phyloP scores from a whole-genome alignment of 2,329 filamentous ascomycete genomes.

The Trichophyton verrucosum region DNA sequence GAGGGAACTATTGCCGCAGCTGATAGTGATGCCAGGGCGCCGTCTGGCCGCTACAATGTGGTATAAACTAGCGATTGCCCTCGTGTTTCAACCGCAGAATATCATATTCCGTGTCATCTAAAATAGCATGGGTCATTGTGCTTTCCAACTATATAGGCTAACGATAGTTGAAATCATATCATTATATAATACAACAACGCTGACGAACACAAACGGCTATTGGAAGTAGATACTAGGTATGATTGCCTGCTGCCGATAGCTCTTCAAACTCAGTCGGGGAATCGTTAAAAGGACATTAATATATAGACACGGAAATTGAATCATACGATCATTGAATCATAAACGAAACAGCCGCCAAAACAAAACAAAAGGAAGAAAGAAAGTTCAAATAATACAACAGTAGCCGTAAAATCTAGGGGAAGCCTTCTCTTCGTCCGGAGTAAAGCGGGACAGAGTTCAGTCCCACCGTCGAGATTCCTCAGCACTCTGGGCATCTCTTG shows the following conservation, averaged over 20 bases:
- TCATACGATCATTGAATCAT: neutral
- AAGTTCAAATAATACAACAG: neutral
- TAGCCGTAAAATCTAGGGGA: neutral
- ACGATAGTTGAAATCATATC: too few species aligned
- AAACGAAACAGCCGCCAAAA: neutral
- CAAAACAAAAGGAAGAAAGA: neutral
- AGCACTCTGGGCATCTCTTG: slow-evolving; percentile 55
- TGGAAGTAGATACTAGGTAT: too few species aligned
- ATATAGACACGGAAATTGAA: neutral
- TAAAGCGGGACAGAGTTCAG: slow-evolving; percentile 22
- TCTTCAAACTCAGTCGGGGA: too few species aligned
- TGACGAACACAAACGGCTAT: too few species aligned
- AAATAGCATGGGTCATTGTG: neutral
- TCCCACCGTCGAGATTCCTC: slow-evolving; percentile 47
- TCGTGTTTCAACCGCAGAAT: neutral
- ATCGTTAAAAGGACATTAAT: too few species aligned
- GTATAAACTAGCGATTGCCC: slow-evolving; percentile 37
- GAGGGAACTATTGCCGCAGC: slow-evolving; percentile 84
- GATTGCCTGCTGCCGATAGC: too few species aligned
- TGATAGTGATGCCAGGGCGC: slow-evolving; percentile 70
- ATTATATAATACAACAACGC: too few species aligned
- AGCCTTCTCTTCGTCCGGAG: neutral
- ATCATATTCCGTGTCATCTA: neutral
- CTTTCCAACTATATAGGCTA: neutral
- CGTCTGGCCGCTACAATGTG: slow-evolving; percentile 76